Percentiles rank a stretch among this genome's conserved stretches.
These are phyloP conservation scores for Mucor plumbeus DNA, from an alignment of 371 early-diverging fungal species.

Conservation along the genomic window DNA sequence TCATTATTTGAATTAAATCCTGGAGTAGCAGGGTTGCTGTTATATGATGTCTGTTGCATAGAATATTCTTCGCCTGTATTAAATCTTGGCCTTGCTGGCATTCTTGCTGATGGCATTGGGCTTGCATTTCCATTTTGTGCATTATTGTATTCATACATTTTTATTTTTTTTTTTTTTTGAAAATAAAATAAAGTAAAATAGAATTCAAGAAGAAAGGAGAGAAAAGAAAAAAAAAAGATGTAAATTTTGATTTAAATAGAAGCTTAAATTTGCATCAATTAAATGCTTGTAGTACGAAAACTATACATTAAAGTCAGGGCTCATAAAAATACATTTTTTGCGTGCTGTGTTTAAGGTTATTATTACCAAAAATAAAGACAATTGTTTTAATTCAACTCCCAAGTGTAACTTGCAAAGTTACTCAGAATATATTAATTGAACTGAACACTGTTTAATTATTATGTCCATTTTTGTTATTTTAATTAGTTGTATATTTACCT, in stretches of 20 bases:
- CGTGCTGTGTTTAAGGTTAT: constrained; percentile 1
- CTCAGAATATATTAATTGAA: constrained; percentile 11
- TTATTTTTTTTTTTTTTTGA: neutral
- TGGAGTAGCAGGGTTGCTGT: constrained; percentile 3
- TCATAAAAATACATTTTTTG: neutral
- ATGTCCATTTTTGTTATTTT: neutral
- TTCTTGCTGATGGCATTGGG: constrained; percentile 24
- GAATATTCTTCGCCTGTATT: constrained; percentile 31
- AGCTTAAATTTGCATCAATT: constrained; percentile 9
- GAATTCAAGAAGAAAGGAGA: too few relatives aligned
- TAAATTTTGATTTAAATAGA: constrained; percentile 19
- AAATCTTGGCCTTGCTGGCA: constrained; percentile 25
- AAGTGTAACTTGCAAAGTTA: constrained; percentile 18
- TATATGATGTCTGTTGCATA: constrained; percentile 26
- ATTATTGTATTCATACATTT: constrained; percentile 27
- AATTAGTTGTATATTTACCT: neutral
- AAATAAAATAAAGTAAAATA: constrained; percentile 7
- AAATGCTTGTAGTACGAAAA: neutral
- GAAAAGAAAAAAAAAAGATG: constrained; percentile 7
- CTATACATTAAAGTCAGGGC: constrained; percentile 8
- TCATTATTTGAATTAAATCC: constrained; percentile 2
- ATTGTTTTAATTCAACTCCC: neutral
- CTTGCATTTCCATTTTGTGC: constrained; percentile 13
- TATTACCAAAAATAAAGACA: constrained; percentile 7
- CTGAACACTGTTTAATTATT: neutral